Evolutionary conservation across 2,329 filamentous ascomycete species (phyloP).

Genomic region (Fusarium miscanthi): DNA sequence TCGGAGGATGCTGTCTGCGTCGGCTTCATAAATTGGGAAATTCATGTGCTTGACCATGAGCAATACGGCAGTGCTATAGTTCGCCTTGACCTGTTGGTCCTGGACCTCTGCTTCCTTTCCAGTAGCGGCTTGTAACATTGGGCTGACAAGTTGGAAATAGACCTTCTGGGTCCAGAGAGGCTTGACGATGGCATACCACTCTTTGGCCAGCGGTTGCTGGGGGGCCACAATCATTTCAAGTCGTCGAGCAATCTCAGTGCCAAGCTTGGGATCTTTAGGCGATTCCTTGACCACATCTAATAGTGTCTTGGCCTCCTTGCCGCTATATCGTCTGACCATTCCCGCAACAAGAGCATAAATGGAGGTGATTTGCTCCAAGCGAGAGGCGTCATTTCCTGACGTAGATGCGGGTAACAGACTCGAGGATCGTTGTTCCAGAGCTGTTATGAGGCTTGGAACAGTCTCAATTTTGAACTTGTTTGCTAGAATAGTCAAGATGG

Average conservation of each 20-base stretch:
- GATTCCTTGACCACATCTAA: constrained; percentile 52
- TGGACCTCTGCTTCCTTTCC: constrained; percentile 44
- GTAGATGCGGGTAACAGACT: constrained; percentile 31
- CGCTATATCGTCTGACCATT: constrained; percentile 53
- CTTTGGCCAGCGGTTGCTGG: constrained; percentile 53
- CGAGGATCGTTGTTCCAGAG: constrained; percentile 43
- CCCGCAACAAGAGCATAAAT: constrained; percentile 53
- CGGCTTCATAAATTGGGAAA: constrained; percentile 64
- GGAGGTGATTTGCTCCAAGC: constrained; percentile 46
- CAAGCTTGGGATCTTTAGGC: constrained; percentile 49
- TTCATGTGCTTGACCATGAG: constrained; percentile 61
- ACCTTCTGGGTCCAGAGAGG: constrained; percentile 62
- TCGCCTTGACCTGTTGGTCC: constrained; percentile 48
- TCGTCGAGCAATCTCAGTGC: constrained; percentile 55
- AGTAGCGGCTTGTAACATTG: constrained; percentile 57
- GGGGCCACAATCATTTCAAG: constrained; percentile 57
- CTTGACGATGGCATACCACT: constrained; percentile 57
- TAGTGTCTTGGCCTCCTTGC: constrained; percentile 49
- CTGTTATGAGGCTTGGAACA: constrained; percentile 40
- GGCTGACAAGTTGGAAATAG: constrained; percentile 59
- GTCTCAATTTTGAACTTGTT: constrained; percentile 59
- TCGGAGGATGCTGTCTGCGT: constrained; percentile 59
- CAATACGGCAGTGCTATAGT: constrained; percentile 61
- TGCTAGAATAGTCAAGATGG: constrained; percentile 55
- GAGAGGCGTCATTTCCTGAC: constrained; percentile 15